Evolutionary conservation across 75 land plant species (phyloP), one percentile per base, ranked within the genome.

Genomic region (Chamaecyparis obtusa): DNA sequence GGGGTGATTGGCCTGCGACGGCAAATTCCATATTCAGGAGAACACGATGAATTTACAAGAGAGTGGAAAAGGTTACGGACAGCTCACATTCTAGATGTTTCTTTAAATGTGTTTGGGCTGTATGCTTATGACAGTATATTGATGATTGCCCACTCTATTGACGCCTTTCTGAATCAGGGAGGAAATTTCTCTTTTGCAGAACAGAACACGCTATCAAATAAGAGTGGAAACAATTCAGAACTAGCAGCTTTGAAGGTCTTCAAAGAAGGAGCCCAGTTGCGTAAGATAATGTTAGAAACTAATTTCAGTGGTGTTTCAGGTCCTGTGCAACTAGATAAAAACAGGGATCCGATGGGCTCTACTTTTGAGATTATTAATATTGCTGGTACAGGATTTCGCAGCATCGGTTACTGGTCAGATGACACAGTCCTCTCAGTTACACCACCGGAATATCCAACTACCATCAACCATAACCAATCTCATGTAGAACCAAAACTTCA

Each of bases 41-140:
- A 81, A 30, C 91, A 91, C 74, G 84, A 37, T 49, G 37, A 33
- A 1, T 94, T 95, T 69, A 85, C 43, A 3, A 86, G 90, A 46
- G 88, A 89, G 83, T 96, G 95, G 96, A 93, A 87, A 35, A 86
- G 79, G 9, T 24, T 91, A 19, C 57, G 17, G 55, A 35, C 64
- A 84, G 77, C 79, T 24, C 13, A 85, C 24, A 76, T 37, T 13
- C 90, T 83, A 39, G 30, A 15, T 74, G 83, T 21, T 21, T 91
- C 77, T 84, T 88, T 91, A 60, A 92, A 93, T 87, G 82, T 93
- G 24, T 96, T 94, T 89, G 96, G 91, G 5, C 85, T 95, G 16
- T 95, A 92, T 94, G 96, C 98, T 15, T 96, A 96, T 93, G 98
- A 96, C 86, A 87, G 93, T 39, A 91, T 96, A 46, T 94, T 94